Evolutionary conservation across 2,329 filamentous ascomycete genomes (phyloP).

Genomic region (Ceratocystis cacaofunesta): DNA sequence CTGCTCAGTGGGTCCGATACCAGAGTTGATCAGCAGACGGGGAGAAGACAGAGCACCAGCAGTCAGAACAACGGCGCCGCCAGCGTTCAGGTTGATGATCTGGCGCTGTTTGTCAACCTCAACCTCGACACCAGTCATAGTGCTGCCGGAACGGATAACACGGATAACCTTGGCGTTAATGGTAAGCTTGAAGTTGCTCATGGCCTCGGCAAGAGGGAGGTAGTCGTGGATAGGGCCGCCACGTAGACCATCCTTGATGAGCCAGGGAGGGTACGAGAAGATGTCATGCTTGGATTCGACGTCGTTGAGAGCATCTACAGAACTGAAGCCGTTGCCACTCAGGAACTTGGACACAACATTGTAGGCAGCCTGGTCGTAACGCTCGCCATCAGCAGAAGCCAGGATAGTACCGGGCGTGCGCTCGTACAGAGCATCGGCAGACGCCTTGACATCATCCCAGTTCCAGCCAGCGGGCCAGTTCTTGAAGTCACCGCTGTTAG

Average conservation of each 20-base stretch:
- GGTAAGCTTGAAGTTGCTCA: constrained; percentile 52
- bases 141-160: constrained; percentile 48
- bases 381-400: constrained; percentile 50
- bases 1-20: constrained; percentile 51
- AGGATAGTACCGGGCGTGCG: constrained; percentile 55
- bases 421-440: constrained; percentile 47
- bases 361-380: constrained; percentile 53
- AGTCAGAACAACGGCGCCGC: constrained; percentile 44
- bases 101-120: constrained; percentile 38
- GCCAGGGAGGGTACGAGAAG: constrained; percentile 49
- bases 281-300: constrained; percentile 51
- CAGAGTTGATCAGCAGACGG: constrained; percentile 51
- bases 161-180: constrained; percentile 50
- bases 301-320: constrained; percentile 40
- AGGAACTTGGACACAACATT: constrained; percentile 48
- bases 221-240: constrained; percentile 59
- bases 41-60: constrained; percentile 50
- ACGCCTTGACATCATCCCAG: constrained; percentile 42
- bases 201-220: constrained; percentile 43
- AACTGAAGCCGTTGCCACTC: constrained; percentile 42
- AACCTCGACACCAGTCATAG: constrained; percentile 52
- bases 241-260: constrained; percentile 51
- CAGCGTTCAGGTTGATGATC: constrained; percentile 23
- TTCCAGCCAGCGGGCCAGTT: constrained; percentile 63
- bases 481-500: constrained; percentile 49